A percentile compares a stretch with the other conserved stretches of the same genome.
Conservation (phyloP, 2,329 filamentous ascomycete genomes). For the Cercospora brassicicola region DNA sequence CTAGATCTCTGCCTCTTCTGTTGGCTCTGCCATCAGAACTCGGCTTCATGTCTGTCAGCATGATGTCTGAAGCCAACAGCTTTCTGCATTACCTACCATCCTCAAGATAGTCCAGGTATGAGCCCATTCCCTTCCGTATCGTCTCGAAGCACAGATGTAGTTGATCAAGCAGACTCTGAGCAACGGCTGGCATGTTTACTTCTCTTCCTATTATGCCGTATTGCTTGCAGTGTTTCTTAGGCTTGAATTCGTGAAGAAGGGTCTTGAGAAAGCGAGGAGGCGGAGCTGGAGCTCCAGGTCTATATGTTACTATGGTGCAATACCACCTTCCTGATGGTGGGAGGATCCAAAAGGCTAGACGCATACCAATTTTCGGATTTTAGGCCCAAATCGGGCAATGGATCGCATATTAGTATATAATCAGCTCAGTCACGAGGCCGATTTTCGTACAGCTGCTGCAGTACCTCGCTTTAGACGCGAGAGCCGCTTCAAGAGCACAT, state of each 20-base stretch:
- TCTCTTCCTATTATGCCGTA: neutral
- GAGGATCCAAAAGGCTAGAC: neutral
- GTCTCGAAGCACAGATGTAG: neutral
- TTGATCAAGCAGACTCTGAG: slow-evolving; percentile 8
- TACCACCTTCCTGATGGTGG: neutral
- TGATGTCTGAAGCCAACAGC: neutral
- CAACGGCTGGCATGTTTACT: slow-evolving; percentile 3
- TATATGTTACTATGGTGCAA: neutral
- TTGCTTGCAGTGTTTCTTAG: neutral
- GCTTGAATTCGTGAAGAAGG: neutral
- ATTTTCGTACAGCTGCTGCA: neutral
- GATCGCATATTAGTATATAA: slow-evolving; percentile 3
- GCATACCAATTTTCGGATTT: neutral
- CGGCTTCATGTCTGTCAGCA: neutral
- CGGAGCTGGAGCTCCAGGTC: neutral
- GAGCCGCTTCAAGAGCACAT: neutral
- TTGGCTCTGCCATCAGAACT: neutral
- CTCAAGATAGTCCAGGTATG: slow-evolving; percentile 3
- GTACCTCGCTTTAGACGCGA: neutral
- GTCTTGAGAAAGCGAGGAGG: neutral
- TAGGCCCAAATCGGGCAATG: slow-evolving; percentile 4
- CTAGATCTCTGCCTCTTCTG: neutral
- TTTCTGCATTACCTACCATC: neutral
- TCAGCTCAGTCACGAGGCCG: neutral
- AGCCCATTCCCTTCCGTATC: neutral